Evolutionary conservation across 768 basidiomycete species (phyloP), one percentile per base, ranked within the genome.

Genomic region (Leccinellum albellum): DNA sequence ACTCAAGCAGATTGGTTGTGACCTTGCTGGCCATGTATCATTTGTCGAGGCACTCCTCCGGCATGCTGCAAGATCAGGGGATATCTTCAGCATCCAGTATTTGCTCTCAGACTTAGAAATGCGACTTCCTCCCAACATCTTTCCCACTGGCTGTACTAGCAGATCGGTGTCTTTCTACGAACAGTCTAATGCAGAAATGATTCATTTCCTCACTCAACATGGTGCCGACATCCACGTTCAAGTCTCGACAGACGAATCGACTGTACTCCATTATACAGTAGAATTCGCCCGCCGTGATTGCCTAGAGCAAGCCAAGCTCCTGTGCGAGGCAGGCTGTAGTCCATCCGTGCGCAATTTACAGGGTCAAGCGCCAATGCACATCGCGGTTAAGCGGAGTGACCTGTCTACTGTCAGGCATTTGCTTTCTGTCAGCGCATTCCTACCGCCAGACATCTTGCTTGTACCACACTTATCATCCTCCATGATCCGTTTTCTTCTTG

Each of bases 241-340:
- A n/a, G 40, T 42, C 10, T 42, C 40, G 1, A 13, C 6, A 23
- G 14, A 45, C 21, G 44, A 45, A 45, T 21, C 21, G 5, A 45
- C 21, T 45, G 13, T 9, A 13, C 44, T 45, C 44, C 44, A 45
- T 23, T 0, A 23, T 45, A 14, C 21, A 15, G 5, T 23, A 3
- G 13, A n/a, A n/a, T 0, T 4, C 37, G 2, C 1, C 0, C 9
- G 0, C 3, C 37, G 12, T 10, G 2, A 1, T 42, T 4, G 14
- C 21, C 17, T 45, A 9, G 13, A 45, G 0, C 9, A 45, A 23
- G 23, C 13, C 1, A 23, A 45, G 17, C 6, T 45, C 21, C 21
- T 45, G 6, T 45, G 44, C 0, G 0, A 8, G 14, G 20, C 21
- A 45, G 44, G 44, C 21, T 23, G 44, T 4, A 15, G n/a, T 45